Evolutionary conservation across 1,139 yeast species (phyloP).

Genomic region (Yamadazyma triangularis): DNA sequence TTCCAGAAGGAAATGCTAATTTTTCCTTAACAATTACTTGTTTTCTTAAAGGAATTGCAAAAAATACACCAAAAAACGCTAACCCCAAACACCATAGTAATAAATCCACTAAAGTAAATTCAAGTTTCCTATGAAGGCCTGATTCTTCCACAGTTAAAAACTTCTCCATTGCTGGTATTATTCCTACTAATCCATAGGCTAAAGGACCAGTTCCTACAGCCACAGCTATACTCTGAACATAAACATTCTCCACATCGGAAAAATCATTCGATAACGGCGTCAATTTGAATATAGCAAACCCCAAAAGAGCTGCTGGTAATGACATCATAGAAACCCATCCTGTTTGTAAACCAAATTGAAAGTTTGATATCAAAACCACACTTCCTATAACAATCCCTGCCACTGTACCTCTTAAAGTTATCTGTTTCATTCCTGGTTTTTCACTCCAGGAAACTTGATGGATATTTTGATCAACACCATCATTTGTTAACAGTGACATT

Average conservation of each 20-base stretch:
- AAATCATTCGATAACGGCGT: constrained; percentile 48
- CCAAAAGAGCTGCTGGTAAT: constrained; percentile 87
- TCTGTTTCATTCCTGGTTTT: constrained; percentile 30
- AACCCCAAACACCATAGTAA: constrained; percentile 80
- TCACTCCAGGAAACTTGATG: background rate
- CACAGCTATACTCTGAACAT: constrained; percentile 86
- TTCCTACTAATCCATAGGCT: constrained; percentile 92
- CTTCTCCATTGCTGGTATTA: constrained; percentile 94
- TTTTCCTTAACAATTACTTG: constrained; percentile 84
- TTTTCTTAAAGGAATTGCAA: constrained; percentile 82
- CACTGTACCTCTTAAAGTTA: constrained; percentile 65
- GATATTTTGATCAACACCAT: too few species aligned
- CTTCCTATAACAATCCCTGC: constrained; percentile 80
- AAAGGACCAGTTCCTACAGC: constrained; percentile 98
- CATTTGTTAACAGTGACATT: too few species aligned
- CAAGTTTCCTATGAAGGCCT: constrained; percentile 47
- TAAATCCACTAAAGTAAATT: constrained; percentile 45
- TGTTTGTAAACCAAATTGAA: constrained; percentile 94
- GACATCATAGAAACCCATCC: constrained; percentile 99
- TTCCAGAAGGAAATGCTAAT: constrained; percentile 90
- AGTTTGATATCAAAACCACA: constrained; percentile 77
- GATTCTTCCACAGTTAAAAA: constrained; percentile 74
- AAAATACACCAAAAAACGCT: constrained; percentile 92
- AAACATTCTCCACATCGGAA: constrained; percentile 90
- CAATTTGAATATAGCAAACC: constrained; percentile 72